Conservation (phyloP, 495 filamentous ascomycete genomes). For the Chlorociboria aeruginascens region DNA sequence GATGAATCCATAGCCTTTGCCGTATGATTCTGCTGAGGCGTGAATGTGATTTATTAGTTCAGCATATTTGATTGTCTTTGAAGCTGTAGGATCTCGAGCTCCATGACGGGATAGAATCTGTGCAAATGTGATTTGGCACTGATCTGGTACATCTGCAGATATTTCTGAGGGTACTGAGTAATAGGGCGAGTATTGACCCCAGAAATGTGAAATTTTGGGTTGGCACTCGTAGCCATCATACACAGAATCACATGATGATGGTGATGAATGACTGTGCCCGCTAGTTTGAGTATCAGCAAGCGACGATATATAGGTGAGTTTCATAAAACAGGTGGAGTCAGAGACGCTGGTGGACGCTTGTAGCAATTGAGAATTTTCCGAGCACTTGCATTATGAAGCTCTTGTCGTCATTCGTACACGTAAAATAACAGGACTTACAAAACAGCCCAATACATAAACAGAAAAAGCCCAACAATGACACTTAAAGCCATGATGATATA, state of each 20-base stretch:
- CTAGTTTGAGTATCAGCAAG: too few species aligned
- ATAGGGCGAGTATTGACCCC: slow-evolving; percentile 83
- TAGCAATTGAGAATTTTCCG: too few species aligned
- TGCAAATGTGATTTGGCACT: slow-evolving; percentile 63
- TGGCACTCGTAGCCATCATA: slow-evolving; percentile 52
- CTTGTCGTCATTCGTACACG: too few species aligned
- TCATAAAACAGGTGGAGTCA: too few species aligned
- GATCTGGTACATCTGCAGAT: slow-evolving; percentile 38
- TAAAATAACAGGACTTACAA: slow-evolving; percentile 5
- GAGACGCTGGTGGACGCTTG: too few species aligned
- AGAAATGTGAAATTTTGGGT: slow-evolving; percentile 48
- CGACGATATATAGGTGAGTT: too few species aligned
- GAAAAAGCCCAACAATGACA: slow-evolving; percentile 6
- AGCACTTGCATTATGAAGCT: too few species aligned
- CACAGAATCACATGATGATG: slow-evolving; percentile 42
- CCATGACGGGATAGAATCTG: slow-evolving; percentile 75
- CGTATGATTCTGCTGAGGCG: slow-evolving; percentile 41
- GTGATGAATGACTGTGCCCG: not conserved
- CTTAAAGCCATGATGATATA: not conserved
- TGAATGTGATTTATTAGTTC: slow-evolving; percentile 50
- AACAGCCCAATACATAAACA: slow-evolving; percentile 10
- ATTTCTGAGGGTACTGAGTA: slow-evolving; percentile 59
- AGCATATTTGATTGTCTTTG: slow-evolving; percentile 46
- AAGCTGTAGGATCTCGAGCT: slow-evolving; percentile 61
- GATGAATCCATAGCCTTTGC: slow-evolving; percentile 50